Percentiles rank a stretch among this genome's conserved stretches.
These are phyloP conservation scores for Saitoella complicata DNA, from an alignment of 805 yeast species.

Conservation along the genomic window DNA sequence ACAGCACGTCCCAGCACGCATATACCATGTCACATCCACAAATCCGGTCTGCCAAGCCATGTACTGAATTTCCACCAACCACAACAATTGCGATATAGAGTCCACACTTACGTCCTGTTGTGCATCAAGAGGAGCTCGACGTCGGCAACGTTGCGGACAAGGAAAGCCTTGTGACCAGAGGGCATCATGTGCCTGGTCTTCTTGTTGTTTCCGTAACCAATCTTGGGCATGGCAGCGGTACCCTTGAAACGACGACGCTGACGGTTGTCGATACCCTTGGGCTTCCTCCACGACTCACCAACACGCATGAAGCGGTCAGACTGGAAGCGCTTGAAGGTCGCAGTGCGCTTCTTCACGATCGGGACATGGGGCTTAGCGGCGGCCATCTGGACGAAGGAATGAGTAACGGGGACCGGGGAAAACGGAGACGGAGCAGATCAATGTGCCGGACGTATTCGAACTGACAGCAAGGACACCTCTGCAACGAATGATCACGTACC, in stretches of 20 bases:
- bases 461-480: no score
- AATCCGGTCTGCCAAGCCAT: no score
- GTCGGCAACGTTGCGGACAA: conserved; percentile 83
- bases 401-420: no score
- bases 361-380: conserved; percentile 95
- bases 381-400: conserved; percentile 42
- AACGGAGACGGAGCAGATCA: no score
- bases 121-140: conserved; percentile 91
- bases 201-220: conserved; percentile 99
- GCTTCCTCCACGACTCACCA: conserved; percentile 99
- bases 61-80: no score
- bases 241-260: conserved; percentile 99
- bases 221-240: conserved; percentile 95
- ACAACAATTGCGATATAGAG: no score
- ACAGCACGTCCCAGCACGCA: no score
- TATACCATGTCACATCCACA: no score
- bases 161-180: conserved; percentile 95
- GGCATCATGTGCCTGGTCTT: conserved; percentile 91
- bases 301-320: conserved; percentile 99
- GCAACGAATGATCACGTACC: no score
- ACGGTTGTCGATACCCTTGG: conserved; percentile 99
- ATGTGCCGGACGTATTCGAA: no score
- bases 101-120: conserved; percentile 60
- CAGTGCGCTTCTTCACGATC: conserved; percentile 98
- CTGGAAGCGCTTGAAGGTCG: conserved; percentile 99